Conservation (phyloP, 2,329 filamentous ascomycete species). For the Aspergillus unguis region DNA sequence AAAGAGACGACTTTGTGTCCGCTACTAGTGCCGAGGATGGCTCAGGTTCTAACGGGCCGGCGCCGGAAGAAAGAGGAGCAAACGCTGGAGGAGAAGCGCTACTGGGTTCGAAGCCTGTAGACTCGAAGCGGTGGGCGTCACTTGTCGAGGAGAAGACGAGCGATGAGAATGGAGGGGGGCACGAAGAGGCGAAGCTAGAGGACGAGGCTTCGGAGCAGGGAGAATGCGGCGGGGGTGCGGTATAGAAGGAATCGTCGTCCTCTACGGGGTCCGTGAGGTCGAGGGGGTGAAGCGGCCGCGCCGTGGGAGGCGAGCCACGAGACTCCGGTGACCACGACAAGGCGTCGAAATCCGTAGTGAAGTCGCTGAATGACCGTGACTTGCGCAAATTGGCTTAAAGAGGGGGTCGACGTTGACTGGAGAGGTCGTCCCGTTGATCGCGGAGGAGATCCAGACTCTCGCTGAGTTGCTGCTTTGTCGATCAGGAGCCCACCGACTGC, state of each 20-base stretch:
- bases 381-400: not conserved
- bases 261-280: constrained; percentile 38
- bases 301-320: constrained; percentile 43
- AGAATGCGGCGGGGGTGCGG: constrained; percentile 38
- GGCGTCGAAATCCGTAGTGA: constrained; percentile 21
- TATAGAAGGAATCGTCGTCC: constrained; percentile 39
- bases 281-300: constrained; percentile 34
- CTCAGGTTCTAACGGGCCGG: constrained; percentile 46
- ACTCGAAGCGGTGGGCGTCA: constrained; percentile 39
- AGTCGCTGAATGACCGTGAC: not conserved
- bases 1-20: constrained; percentile 81
- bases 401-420: constrained; percentile 4
- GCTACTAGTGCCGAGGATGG: constrained; percentile 53
- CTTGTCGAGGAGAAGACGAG: constrained; percentile 54
- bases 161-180: constrained; percentile 62
- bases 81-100: constrained; percentile 49
- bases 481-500: constrained; percentile 16
- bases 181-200: constrained; percentile 51
- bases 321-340: constrained; percentile 32
- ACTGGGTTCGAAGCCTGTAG: constrained; percentile 46
- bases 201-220: constrained; percentile 42
- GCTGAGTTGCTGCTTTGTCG: constrained; percentile 7
- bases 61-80: constrained; percentile 51
- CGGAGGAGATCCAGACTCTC: constrained; percentile 15
- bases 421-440: constrained; percentile 12